Evolutionary conservation across 176 grass and related monocot genomes (phyloP).

Genomic region (Tillandsia fasciculata): DNA sequence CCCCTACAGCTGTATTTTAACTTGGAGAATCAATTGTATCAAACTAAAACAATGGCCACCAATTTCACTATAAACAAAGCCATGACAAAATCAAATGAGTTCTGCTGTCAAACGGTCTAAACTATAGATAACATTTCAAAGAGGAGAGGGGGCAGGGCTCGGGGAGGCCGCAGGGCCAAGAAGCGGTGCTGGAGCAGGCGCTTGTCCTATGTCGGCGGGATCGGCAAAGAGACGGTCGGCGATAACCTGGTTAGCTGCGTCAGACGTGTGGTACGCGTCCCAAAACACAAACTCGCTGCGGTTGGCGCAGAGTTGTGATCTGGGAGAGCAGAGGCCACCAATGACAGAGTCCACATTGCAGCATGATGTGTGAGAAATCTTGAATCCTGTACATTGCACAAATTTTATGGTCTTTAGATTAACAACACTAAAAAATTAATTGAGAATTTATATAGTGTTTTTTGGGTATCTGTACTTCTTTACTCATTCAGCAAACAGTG

Average conservation of each 20-base stretch:
- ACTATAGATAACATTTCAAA: neutral
- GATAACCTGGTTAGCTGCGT: slow-evolving; percentile 82
- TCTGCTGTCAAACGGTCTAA: neutral
- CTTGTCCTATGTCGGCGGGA: slow-evolving; percentile 30
- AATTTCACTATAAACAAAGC: neutral
- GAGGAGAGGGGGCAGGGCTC: neutral
- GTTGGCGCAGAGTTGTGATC: slow-evolving; percentile 52
- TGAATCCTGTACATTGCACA: slow-evolving; percentile 41
- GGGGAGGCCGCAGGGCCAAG: slow-evolving; percentile 9
- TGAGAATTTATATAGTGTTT: too few relatives aligned
- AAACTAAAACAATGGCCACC: neutral
- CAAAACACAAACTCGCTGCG: slow-evolving; percentile 82
- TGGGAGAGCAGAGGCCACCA: slow-evolving; percentile 84
- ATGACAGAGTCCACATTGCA: slow-evolving; percentile 79
- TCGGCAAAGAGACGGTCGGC: slow-evolving; percentile 46
- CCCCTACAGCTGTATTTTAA: neutral
- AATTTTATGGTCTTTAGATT: neutral
- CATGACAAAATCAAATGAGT: neutral
- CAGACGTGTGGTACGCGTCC: slow-evolving; percentile 93
- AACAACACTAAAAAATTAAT: neutral
- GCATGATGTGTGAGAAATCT: slow-evolving; percentile 79
- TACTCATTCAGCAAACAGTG: too few relatives aligned
- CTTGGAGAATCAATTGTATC: neutral
- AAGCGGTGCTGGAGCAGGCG: slow-evolving; percentile 7
- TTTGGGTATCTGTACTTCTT: too few relatives aligned